Conservation (phyloP, 2,329 filamentous ascomycete genomes). For the Alternaria hordeiaustralica region DNA sequence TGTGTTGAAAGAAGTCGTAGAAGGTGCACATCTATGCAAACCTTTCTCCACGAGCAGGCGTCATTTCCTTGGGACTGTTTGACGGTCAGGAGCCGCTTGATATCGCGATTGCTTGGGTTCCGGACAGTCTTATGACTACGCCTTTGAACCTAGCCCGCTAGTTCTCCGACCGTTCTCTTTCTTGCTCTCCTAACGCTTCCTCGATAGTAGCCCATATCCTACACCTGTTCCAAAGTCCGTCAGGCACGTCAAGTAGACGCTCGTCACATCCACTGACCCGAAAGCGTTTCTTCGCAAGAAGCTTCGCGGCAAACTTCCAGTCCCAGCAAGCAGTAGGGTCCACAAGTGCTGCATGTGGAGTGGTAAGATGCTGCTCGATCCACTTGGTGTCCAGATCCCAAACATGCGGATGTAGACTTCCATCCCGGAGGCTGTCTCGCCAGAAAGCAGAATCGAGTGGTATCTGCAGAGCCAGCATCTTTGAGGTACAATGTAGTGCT, state of each 20-base stretch:
- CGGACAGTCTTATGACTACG: background rate
- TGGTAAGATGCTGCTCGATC: constrained; percentile 10
- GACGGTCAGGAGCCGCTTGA: background rate
- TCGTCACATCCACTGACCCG: constrained; percentile 14
- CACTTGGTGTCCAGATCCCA: constrained; percentile 31
- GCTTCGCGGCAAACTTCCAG: constrained; percentile 24
- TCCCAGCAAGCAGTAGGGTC: constrained; percentile 14
- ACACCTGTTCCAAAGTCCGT: constrained; percentile 34
- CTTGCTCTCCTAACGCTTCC: constrained; percentile 12
- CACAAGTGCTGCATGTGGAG: background rate
- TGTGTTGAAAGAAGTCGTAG: background rate
- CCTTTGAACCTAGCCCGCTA: background rate
- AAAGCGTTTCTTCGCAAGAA: constrained; percentile 23
- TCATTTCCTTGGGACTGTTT: background rate
- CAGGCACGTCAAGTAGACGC: constrained; percentile 17
- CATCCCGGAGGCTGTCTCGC: constrained; percentile 26
- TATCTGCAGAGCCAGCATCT: constrained; percentile 21
- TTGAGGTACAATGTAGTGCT: constrained; percentile 28
- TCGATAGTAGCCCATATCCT: constrained; percentile 35
- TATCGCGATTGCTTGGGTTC: background rate
- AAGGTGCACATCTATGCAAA: background rate
- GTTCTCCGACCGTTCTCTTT: background rate
- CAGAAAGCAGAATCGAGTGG: constrained; percentile 35
- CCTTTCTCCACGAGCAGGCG: background rate
- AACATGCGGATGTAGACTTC: constrained; percentile 28